phyloP scores from a whole-genome alignment of 495 filamentous ascomycete species.

The Aspergillus ellipticus region DNA sequence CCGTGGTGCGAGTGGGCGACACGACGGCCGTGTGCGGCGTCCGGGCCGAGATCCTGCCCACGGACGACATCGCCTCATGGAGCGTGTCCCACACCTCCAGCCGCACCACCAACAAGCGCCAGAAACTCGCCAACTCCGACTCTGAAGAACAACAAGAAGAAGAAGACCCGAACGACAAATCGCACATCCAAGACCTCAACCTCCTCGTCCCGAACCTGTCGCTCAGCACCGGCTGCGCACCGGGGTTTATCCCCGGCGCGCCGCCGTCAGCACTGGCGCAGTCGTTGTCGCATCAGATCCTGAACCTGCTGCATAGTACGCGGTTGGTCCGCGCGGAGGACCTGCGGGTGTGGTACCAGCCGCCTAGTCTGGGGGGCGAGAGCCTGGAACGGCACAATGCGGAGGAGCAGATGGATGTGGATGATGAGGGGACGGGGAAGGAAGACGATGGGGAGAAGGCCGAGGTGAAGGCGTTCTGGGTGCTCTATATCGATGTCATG shows the following conservation, averaged over 20 bases:
- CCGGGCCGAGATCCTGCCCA: conserved; percentile 77
- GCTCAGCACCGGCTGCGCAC: conserved; percentile 81
- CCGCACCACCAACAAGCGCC: conserved; percentile 26
- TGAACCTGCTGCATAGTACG: conserved; percentile 66
- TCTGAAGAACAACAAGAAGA: conserved; percentile 15
- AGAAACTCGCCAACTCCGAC: conserved; percentile 22
- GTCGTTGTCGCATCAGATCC: conserved; percentile 71
- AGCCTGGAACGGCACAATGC: conserved; percentile 36
- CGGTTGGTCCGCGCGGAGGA: conserved; percentile 58
- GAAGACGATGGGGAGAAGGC: conserved; percentile 59
- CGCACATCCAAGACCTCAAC: conserved; percentile 55
- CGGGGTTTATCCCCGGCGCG: conserved; percentile 76
- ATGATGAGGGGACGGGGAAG: conserved; percentile 17
- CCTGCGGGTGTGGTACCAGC: conserved; percentile 66
- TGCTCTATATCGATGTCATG: conserved; percentile 86
- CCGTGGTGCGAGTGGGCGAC: conserved; percentile 82
- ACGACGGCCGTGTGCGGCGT: conserved; percentile 91
- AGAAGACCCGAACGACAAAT: conserved; percentile 35
- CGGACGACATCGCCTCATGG: conserved; percentile 63
- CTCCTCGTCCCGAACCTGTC: conserved; percentile 92
- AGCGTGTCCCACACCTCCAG: conserved; percentile 37
- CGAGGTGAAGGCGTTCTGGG: conserved; percentile 83
- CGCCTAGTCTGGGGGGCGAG: conserved; percentile 37
- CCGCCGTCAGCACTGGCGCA: conserved; percentile 79
- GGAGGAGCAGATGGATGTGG: conserved; percentile 44